Conservation (phyloP, 192 early-diverging fungal genomes). For the Coemansia sp. region DNA sequence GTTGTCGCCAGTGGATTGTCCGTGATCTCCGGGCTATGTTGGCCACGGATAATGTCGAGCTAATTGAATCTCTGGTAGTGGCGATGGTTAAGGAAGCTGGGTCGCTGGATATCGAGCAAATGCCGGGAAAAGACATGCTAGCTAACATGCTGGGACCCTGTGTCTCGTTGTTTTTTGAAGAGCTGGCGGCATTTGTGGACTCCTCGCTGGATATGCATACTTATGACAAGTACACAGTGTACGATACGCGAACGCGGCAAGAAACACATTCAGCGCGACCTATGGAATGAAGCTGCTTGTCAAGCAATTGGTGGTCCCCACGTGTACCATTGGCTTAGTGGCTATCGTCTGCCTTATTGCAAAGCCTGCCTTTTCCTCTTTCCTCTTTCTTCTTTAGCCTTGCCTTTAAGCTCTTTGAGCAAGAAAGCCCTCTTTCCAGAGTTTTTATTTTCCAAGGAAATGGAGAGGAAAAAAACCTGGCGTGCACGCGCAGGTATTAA, state of each 20-base stretch:
- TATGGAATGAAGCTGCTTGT: too few species aligned
- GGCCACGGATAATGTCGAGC: constrained; percentile 4
- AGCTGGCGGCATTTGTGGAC: constrained; percentile 30
- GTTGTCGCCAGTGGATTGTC: constrained; percentile 31
- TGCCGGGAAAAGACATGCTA: background rate
- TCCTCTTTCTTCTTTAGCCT: background rate
- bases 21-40: constrained; percentile 32
- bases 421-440: too few species aligned
- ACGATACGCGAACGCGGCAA: constrained; percentile 11
- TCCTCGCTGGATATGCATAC: constrained; percentile 27
- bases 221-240: constrained; percentile 37
- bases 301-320: too few species aligned
- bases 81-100: constrained; percentile 7
- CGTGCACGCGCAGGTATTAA: too few species aligned
- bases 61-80: constrained; percentile 25
- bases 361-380: background rate
- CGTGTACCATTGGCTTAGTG: background rate
- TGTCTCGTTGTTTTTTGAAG: constrained; percentile 17
- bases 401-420: too few species aligned
- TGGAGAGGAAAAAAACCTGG: too few species aligned
- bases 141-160: constrained; percentile 9
- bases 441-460: too few species aligned
- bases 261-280: too few species aligned
- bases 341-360: background rate
- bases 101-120: background rate